Evolutionary conservation across 352 stramenopile species (phyloP).

Genomic region (Elongisporangium senticosum): DNA sequence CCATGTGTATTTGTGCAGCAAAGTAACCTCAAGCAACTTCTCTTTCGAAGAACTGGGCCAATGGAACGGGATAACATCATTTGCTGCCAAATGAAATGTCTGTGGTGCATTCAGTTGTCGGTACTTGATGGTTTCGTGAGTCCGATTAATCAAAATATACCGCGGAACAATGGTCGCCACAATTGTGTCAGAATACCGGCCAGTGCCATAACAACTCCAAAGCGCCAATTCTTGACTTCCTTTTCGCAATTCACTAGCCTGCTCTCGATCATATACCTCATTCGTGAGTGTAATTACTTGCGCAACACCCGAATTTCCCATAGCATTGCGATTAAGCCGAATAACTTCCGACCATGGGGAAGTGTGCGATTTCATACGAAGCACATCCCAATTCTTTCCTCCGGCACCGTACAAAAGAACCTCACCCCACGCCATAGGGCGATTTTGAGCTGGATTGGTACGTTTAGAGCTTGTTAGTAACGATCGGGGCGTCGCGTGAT

Average conservation of each 20-base stretch:
- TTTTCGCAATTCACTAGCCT: slow-evolving; percentile 56
- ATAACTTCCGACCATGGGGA: slow-evolving; percentile 84
- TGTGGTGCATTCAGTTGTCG: slow-evolving; percentile 70
- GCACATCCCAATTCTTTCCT: slow-evolving; percentile 79
- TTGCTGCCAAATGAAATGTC: slow-evolving; percentile 60
- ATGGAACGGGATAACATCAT: slow-evolving; percentile 82
- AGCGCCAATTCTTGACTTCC: slow-evolving; percentile 77
- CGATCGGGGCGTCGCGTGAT: slow-evolving; percentile 76
- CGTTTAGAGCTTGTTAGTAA: slow-evolving; percentile 67
- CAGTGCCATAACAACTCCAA: slow-evolving; percentile 82
- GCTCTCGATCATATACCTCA: slow-evolving; percentile 47
- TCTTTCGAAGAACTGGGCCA: slow-evolving; percentile 72
- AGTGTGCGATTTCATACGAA: slow-evolving; percentile 67
- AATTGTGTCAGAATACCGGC: slow-evolving; percentile 81
- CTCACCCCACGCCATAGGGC: slow-evolving; percentile 73
- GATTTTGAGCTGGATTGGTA: slow-evolving; percentile 73
- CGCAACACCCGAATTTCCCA: slow-evolving; percentile 84
- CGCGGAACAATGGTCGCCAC: slow-evolving; percentile 81
- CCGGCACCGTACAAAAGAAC: slow-evolving; percentile 69
- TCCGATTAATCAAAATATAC: slow-evolving; percentile 88
- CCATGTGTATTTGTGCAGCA: slow-evolving; percentile 79
- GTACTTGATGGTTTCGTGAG: slow-evolving; percentile 79
- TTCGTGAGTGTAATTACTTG: slow-evolving; percentile 84
- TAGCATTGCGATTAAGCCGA: slow-evolving; percentile 81
- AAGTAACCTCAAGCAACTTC: slow-evolving; percentile 81